phyloP scores from a whole-genome alignment of 192 early-diverging fungal species.

The Backusella sp. region DNA sequence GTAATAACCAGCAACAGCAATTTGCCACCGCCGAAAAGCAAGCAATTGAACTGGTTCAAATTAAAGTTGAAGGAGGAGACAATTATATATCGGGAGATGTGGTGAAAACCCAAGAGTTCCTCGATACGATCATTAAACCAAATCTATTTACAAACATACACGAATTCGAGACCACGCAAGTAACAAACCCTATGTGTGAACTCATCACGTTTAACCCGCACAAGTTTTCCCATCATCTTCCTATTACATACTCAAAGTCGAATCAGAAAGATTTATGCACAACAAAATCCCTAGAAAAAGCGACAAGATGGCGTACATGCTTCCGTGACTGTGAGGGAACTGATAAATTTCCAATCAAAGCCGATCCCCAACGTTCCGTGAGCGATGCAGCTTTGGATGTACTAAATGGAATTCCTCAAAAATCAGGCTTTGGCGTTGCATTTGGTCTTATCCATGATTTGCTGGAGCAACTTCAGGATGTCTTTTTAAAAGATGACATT shows the following conservation, averaged over 20 bases:
- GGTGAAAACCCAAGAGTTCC: background rate
- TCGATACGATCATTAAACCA: conserved; percentile 8
- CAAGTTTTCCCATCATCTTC: conserved; percentile 9
- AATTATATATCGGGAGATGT: background rate
- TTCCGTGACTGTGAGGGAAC: conserved; percentile 22
- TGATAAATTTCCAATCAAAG: conserved; percentile 6
- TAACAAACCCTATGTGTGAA: background rate
- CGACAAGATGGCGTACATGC: conserved; percentile 20
- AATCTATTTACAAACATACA: conserved; percentile 3
- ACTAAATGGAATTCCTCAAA: conserved; percentile 6
- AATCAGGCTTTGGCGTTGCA: conserved; percentile 13
- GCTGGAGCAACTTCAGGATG: conserved; percentile 16
- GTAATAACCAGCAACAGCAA: background rate
- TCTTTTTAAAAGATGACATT: background rate
- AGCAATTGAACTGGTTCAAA: background rate
- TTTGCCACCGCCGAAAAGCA: background rate
- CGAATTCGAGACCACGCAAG: background rate
- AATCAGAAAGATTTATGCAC: background rate
- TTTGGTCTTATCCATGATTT: conserved; percentile 18
- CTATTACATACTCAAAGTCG: background rate
- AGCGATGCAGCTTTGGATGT: conserved; percentile 4
- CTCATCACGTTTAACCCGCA: conserved; percentile 11
- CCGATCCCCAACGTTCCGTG: background rate
- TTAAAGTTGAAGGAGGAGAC: background rate
- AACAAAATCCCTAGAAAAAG: conserved; percentile 3